Base-by-base conservation (phyloP, 495 filamentous ascomycete genomes). In the Xylaria nigripes region DNA sequence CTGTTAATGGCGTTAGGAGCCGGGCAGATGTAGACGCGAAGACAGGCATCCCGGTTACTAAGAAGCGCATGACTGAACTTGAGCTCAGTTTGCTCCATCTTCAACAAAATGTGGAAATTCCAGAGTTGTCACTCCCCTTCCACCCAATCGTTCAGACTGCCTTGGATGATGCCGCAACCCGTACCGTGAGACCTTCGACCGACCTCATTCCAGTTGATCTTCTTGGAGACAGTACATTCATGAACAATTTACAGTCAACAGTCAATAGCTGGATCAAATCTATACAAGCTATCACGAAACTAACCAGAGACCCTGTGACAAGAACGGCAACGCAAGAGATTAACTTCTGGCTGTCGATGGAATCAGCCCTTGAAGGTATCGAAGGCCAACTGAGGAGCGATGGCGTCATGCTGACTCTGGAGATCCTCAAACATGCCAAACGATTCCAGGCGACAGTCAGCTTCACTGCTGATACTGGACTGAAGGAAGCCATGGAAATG, bases 241-340 rank as follows among this genome's bases (percentile, higher is more conserved):
- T 95, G 50, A 99, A 99, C 68, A 91, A 85, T 56, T 76, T 99
- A 24, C 94, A 97, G 64, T 86, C 87, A 49, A 90, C 81, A 13
- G 93, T 96, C 45, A 97, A 95, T 72, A 81, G 83, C 58, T 99
- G 93, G 93, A 96, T 96, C 70, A 90, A 95, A 72, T 95, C 91
- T 9, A 97, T 99, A 55, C 90, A 95, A 69, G 85, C 86, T n/a
- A 91, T 96, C 63, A 97, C 93, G 13, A 93, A 90, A 72, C 86
- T 94, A 76, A 86, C 89, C 30, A 80, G 90, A 58, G 93, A 97
- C 61, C 85, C 89, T 5, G 83, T 85, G 27, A 90, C 86, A 43
- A 89, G 90, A 6, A 93, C 89, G 29, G 94, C 93, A 10, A 89
- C 86, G 18, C 94, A 96, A 66, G 93, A 99, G 66, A 95, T 97